Conservation (phyloP, 2,329 filamentous ascomycete genomes). For the Xylariaceae sp. region DNA sequence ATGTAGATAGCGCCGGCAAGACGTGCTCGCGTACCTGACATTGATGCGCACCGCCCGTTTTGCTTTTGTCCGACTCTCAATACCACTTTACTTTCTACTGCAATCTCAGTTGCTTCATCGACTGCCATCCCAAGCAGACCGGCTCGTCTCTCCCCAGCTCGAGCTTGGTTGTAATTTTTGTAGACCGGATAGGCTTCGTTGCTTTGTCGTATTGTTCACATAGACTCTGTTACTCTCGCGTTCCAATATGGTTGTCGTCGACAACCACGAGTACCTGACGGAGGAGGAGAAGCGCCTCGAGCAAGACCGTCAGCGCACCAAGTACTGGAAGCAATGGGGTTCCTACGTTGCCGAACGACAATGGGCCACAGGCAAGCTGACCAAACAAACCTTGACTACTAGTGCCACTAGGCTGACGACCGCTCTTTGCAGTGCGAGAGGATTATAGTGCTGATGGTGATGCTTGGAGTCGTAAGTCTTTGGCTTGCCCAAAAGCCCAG, state of each 20-base stretch:
- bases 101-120: not conserved
- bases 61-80: not conserved
- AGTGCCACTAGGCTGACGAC: slow-evolving; percentile 12
- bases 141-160: not conserved
- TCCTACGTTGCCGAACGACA: slow-evolving; percentile 91
- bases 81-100: not conserved
- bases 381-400: slow-evolving; percentile 5
- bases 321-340: slow-evolving; percentile 99
- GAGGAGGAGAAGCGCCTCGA: slow-evolving; percentile 88
- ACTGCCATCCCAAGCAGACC: slow-evolving; percentile 1
- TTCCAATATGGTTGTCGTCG: slow-evolving; percentile 77
- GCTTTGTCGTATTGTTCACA: not conserved
- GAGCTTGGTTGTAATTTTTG: not conserved
- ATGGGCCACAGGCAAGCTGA: slow-evolving; percentile 79
- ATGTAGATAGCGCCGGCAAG: slow-evolving; percentile 23
- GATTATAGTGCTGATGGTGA: slow-evolving; percentile 89
- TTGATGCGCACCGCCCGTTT: slow-evolving; percentile 20
- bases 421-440: slow-evolving; percentile 64
- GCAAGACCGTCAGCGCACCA: slow-evolving; percentile 76
- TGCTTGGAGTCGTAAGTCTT: slow-evolving; percentile 84
- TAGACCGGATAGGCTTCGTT: not conserved
- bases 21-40: slow-evolving; percentile 23
- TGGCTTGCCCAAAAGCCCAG: slow-evolving; percentile 2
- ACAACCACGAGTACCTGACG: slow-evolving; percentile 81
- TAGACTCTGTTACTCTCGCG: not conserved